A percentile compares a stretch with the other conserved stretches of the same genome.
Evolutionary conservation across 371 early-diverging fungal species (phyloP).

Genomic region (Mucor saturninus): DNA sequence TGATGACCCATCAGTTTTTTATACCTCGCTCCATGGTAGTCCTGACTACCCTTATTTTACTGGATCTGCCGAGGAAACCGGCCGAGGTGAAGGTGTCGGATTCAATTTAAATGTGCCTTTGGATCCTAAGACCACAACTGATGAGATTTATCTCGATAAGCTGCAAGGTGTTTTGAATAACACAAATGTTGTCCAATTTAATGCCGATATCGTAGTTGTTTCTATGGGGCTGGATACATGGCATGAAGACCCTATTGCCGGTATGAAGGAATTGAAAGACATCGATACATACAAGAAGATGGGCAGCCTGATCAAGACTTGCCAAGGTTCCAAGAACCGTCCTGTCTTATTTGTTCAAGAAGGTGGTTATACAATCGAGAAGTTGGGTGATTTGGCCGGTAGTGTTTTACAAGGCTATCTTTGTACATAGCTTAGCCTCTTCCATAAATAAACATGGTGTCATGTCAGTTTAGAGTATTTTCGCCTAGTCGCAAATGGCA

Average conservation of each 20-base stretch:
- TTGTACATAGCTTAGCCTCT: too few relatives aligned
- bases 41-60: conserved; percentile 67
- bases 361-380: conserved; percentile 70
- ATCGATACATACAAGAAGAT: conserved; percentile 57
- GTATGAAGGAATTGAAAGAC: conserved; percentile 47
- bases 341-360: conserved; percentile 77
- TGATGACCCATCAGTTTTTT: conserved; percentile 56
- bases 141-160: conserved; percentile 51
- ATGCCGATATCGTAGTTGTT: conserved; percentile 56
- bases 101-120: conserved; percentile 79
- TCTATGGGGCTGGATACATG: conserved; percentile 67
- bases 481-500: too few relatives aligned
- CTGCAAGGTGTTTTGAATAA: conserved; percentile 35
- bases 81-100: conserved; percentile 59
- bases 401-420: conserved; percentile 61
- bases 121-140: conserved; percentile 42
- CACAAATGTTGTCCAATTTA: conserved; percentile 37
- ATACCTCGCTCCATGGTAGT: conserved; percentile 58
- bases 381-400: conserved; percentile 62
- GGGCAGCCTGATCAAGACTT: conserved; percentile 48
- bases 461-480: too few relatives aligned
- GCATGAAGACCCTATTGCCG: conserved; percentile 72
- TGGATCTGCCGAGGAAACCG: conserved; percentile 62
- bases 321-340: conserved; percentile 28
- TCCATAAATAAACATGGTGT: too few relatives aligned